Conservation (phyloP, 2,329 filamentous ascomycete genomes). For the Fusarium tjaetaba region DNA sequence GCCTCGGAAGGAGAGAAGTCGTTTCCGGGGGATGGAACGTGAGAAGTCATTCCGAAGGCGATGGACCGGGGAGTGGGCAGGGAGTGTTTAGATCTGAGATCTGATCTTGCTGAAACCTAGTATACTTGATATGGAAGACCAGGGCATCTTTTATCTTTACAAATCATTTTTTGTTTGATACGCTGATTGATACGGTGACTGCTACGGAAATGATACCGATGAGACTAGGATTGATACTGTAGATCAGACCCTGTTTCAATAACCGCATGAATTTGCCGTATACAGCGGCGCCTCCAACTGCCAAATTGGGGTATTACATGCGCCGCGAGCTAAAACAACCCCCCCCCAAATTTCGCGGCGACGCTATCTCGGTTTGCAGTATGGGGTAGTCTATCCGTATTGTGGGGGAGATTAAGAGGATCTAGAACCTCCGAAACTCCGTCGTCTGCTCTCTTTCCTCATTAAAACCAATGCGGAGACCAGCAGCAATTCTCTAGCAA, state of each 20-base stretch:
- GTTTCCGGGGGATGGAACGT: slow-evolving; percentile 33
- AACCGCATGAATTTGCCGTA: not conserved
- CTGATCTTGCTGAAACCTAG: not conserved
- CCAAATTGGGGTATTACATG: not conserved
- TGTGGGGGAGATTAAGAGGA: not conserved
- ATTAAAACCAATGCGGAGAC: not conserved
- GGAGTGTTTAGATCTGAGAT: not conserved
- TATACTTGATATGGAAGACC: not conserved
- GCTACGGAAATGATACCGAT: not conserved
- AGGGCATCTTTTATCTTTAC: slow-evolving; percentile 14
- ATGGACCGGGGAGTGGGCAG: not conserved
- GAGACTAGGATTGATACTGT: not conserved
- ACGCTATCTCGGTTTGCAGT: not conserved
- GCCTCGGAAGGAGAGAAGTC: not conserved
- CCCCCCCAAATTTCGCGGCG: not conserved
- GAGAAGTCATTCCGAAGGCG: slow-evolving; percentile 2
- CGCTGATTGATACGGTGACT: not conserved
- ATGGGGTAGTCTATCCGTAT: not conserved
- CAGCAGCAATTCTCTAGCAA: not conserved
- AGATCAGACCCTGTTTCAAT: not conserved
- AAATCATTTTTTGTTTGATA: not conserved
- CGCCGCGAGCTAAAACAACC: not conserved
- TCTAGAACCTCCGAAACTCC: not conserved
- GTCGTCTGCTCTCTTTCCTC: not conserved
- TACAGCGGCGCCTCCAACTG: not conserved